Evolutionary conservation across 805 yeast genomes (phyloP).

Genomic region (Zygosaccharomyces rouxii): DNA sequence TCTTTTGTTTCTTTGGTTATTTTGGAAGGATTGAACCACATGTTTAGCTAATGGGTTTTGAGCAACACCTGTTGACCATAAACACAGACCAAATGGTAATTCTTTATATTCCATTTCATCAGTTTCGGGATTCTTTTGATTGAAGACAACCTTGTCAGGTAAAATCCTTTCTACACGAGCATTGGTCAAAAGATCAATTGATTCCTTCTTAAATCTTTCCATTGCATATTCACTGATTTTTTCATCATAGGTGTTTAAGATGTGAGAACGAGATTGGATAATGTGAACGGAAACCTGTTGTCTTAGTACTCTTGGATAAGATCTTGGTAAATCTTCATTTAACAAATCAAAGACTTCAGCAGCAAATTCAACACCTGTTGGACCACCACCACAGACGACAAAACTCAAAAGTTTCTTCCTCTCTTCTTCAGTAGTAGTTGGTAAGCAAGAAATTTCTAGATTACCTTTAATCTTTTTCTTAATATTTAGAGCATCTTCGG

Average conservation of each 20-base stretch:
- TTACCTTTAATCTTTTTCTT: slow-evolving; percentile 51
- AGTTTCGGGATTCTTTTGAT: slow-evolving; percentile 43
- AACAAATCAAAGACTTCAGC: slow-evolving; percentile 65
- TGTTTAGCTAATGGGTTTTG: slow-evolving; percentile 58
- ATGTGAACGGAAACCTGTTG: slow-evolving; percentile 64
- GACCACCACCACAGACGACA: slow-evolving; percentile 73
- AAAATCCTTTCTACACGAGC: slow-evolving; percentile 58
- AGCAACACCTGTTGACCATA: slow-evolving; percentile 77
- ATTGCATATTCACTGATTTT: slow-evolving; percentile 61
- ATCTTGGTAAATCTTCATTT: slow-evolving; percentile 56
- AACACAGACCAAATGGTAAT: slow-evolving; percentile 61
- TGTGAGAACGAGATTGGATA: slow-evolving; percentile 64
- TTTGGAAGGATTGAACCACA: slow-evolving; percentile 46
- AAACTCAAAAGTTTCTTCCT: slow-evolving; percentile 56
- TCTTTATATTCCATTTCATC: slow-evolving; percentile 41
- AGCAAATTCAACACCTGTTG: slow-evolving; percentile 71
- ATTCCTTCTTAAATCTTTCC: slow-evolving; percentile 57
- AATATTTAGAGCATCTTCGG: slow-evolving; percentile 57
- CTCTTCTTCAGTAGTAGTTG: slow-evolving; percentile 60
- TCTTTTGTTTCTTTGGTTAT: slow-evolving; percentile 53
- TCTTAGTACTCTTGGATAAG: slow-evolving; percentile 56
- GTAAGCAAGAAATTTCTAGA: slow-evolving; percentile 59
- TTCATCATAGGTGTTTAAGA: slow-evolving; percentile 64
- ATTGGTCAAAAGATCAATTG: slow-evolving; percentile 58
- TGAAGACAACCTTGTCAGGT: slow-evolving; percentile 55